Base-by-base conservation (phyloP, 352 stramenopile species). In the Globisporangium polare region DNA sequence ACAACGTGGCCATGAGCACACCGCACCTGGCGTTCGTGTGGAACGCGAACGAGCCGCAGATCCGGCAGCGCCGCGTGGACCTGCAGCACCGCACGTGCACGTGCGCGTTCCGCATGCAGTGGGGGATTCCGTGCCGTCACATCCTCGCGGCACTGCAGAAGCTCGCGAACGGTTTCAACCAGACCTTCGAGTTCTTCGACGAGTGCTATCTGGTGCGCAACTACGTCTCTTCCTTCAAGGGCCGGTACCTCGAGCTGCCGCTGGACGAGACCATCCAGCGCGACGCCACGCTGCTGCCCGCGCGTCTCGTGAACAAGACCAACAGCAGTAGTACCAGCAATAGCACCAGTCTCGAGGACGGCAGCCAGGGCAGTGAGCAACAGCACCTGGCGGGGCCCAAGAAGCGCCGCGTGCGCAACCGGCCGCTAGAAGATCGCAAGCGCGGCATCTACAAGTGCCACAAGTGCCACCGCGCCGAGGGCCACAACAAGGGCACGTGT, bases 401-500 rank as follows among this genome's bases (percentile, higher is more conserved):
- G 62, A 81, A 73, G 59, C 69, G 75, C 2, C 68, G 71, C 10
- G 52, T 63, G 24, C 71, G 75, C 43, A 75, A 58, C 27, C 67
- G 67, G 5, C 73, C 71, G 42, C 43, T 62, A 31, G 37, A 72
- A 10, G 59, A 78, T 6, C 73, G 75, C 27, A 84, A 82, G 60
- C 66, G 75, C 13, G 61, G 68, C 6, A 61, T 84, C 66, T 84
- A 84, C 68, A 84, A 78, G 54, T 84, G 75, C 53, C 75, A 75
- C 42, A 71, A 69, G 29, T 84, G 75, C 33, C 58, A 74, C 31
- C 67, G 74, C n/a, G 73, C 73, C 27, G 75, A 84, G 31, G 75
- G 75, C 12, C 75, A 82, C 61, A 82, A 84, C 71, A 80, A 75
- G 51, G 67, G 74, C 24, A 82, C 73, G 27, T 84, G 75, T 27